A percentile compares a stretch with the other conserved stretches of the same genome.
These are phyloP conservation scores for Pythium sukuiense DNA, from an alignment of 352 stramenopile genomes.

Conservation along the genomic window DNA sequence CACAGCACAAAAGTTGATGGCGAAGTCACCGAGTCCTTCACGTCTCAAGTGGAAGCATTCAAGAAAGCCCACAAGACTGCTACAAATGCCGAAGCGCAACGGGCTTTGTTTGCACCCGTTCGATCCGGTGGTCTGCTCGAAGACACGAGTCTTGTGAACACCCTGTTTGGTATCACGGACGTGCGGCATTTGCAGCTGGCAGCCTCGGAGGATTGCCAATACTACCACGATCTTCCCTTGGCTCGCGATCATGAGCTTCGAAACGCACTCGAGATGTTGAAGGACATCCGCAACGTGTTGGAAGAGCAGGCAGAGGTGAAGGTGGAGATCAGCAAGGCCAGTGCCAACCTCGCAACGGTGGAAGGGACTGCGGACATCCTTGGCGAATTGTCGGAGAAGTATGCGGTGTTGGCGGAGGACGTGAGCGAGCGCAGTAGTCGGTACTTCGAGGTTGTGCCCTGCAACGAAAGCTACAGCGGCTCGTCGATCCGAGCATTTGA, in stretches of 20 bases:
- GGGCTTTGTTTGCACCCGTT: slow-evolving; percentile 26
- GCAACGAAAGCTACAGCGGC: slow-evolving; percentile 52
- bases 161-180: slow-evolving; percentile 67
- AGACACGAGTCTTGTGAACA: slow-evolving; percentile 33
- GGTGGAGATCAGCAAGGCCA: slow-evolving; percentile 41
- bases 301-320: slow-evolving; percentile 44
- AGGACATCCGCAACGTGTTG: slow-evolving; percentile 43
- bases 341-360: slow-evolving; percentile 40
- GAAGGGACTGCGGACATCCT: slow-evolving; percentile 34
- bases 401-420: slow-evolving; percentile 48
- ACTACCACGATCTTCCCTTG: slow-evolving; percentile 45
- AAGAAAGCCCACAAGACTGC: neutral
- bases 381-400: slow-evolving; percentile 40
- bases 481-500: slow-evolving; percentile 58
- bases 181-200: slow-evolving; percentile 65
- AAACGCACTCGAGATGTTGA: slow-evolving; percentile 39
- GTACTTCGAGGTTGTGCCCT: slow-evolving; percentile 78
- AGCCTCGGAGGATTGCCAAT: slow-evolving; percentile 44
- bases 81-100: slow-evolving; percentile 22
- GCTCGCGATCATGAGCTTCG: slow-evolving; percentile 55
- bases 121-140: slow-evolving; percentile 22
- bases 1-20: slow-evolving; percentile 47
- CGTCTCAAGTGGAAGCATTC: slow-evolving; percentile 11
- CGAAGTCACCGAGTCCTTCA: slow-evolving; percentile 51
- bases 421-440: slow-evolving; percentile 66